Base-by-base conservation (phyloP, 208 protist species). In the Leishmania gerbilli region DNA sequence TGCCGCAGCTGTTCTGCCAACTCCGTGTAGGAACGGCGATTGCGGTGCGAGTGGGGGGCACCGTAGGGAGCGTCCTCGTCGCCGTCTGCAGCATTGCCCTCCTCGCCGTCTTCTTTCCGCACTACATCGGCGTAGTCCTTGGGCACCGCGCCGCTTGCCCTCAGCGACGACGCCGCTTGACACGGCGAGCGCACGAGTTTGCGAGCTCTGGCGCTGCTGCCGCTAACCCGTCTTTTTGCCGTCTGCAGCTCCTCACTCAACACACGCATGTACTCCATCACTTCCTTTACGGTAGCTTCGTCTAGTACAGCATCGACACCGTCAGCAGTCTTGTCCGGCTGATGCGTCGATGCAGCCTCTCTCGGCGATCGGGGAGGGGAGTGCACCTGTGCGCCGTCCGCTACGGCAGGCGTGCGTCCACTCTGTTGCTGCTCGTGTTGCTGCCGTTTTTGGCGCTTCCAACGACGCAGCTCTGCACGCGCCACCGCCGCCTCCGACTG, bases 401-500 rank as follows among this genome's bases (percentile, higher is more conserved):
- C 68, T 53, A n/a, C 15, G 24, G 45, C 21, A 47, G 19, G 68
- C 8, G 24, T 19, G 40, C 6, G 40, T 6, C 11, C 45, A 27
- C 15, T 21, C 8, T 34, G 27, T 37, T 71, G 6, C 74, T 76
- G 34, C 47, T 81, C 58, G 34, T 87, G 42, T 34, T 80, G 45
- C 31, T 82, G 77, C 58, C 72, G 77, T 9, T 87, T 72, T 42
- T 78, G 82, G 11, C 86, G 82, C 71, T 89, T 91, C 90, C 89
- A 93, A 15, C 93, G 85, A 6, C 93, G 91, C 34, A 96, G 84
- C 79, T 96, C 90, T 42, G 93, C 89, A 45, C 90, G 83, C 24
- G 90, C 90, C 4, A 95, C 79, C 11, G 92, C 93, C 0, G 92
- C 93, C 82, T 97, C 93, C 34, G 93, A 97, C 53, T 89, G 87